Conservation (phyloP, 164 flowering plant species). For the Kingdonia uniflora region DNA sequence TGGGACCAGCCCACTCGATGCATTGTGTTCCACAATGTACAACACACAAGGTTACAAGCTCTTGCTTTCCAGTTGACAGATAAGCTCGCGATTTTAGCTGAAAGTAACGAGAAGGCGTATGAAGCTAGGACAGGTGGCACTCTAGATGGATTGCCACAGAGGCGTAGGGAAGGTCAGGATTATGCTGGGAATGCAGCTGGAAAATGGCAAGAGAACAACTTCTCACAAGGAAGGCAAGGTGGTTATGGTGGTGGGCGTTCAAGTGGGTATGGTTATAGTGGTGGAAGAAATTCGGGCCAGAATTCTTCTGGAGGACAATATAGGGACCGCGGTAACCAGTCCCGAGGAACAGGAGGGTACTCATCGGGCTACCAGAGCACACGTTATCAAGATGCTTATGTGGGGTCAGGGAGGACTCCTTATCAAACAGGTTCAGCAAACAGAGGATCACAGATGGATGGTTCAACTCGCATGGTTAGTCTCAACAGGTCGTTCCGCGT, state of each 20-base stretch:
- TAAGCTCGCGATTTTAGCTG: conserved; percentile 64
- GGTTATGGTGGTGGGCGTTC: conserved; percentile 34
- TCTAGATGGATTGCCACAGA: conserved; percentile 48
- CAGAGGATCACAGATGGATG: neutral
- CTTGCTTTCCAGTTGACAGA: conserved; percentile 78
- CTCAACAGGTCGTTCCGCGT: too few relatives aligned
- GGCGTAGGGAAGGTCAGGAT: conserved; percentile 76
- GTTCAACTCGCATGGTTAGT: too few relatives aligned
- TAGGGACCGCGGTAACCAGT: conserved; percentile 34
- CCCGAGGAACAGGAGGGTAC: conserved; percentile 31
- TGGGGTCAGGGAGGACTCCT: conserved; percentile 30
- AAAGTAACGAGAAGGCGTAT: conserved; percentile 78
- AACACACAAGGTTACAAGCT: conserved; percentile 64
- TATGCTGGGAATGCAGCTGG: conserved; percentile 37
- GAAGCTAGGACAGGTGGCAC: conserved; percentile 74
- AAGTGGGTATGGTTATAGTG: conserved; percentile 37
- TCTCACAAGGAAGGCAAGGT: conserved; percentile 50
- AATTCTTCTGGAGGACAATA: conserved; percentile 27
- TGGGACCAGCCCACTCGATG: conserved; percentile 87
- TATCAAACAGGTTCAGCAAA: conserved; percentile 29
- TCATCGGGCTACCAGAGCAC: conserved; percentile 26
- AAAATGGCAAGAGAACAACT: conserved; percentile 67
- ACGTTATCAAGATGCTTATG: conserved; percentile 37
- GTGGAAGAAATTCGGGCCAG: conserved; percentile 18
- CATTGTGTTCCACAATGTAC: conserved; percentile 65